Percentiles rank a stretch among this genome's conserved stretches.
Conservation (phyloP, 1,139 yeast genomes). For the Nakaseomyces bracarensis region DNA sequence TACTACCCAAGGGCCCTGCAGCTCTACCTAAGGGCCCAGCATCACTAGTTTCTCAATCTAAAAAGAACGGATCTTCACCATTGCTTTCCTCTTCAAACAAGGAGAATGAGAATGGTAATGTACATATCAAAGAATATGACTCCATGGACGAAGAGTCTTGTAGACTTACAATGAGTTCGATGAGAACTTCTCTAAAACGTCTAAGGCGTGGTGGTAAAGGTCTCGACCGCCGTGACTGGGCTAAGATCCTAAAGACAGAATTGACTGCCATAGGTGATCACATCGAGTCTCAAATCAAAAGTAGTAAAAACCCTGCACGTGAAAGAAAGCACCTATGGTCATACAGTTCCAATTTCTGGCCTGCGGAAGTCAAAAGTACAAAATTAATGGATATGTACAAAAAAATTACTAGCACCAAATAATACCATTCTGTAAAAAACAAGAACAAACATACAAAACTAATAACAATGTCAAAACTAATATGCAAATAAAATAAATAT, state of each 20-base stretch:
- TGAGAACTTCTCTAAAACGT: conserved; percentile 62
- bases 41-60: conserved; percentile 1
- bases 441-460: conserved; percentile 11
- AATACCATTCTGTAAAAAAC: conserved; percentile 14
- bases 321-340: conserved; percentile 73
- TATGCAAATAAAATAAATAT: too few species aligned
- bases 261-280: conserved; percentile 67
- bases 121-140: conserved; percentile 52
- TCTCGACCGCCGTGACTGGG: conserved; percentile 79
- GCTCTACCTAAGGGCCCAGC: conserved; percentile 7
- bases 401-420: conserved; percentile 37
- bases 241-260: conserved; percentile 62
- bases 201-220: conserved; percentile 78
- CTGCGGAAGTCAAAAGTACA: conserved; percentile 74
- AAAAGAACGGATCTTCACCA: background rate
- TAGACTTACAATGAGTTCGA: conserved; percentile 58
- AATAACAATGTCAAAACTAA: too few species aligned
- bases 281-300: conserved; percentile 22
- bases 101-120: conserved; percentile 11
- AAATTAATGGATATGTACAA: conserved; percentile 81
- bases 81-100: conserved; percentile 8
- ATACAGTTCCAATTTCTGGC: conserved; percentile 89
- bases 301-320: conserved; percentile 14
- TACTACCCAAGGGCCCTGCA: conserved; percentile 21
- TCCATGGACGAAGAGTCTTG: conserved; percentile 77